A percentile compares a stretch with the other conserved stretches of the same genome.
Conservation (phyloP, 148 eudicot genomes). For the Fallopia convolvulus region DNA sequence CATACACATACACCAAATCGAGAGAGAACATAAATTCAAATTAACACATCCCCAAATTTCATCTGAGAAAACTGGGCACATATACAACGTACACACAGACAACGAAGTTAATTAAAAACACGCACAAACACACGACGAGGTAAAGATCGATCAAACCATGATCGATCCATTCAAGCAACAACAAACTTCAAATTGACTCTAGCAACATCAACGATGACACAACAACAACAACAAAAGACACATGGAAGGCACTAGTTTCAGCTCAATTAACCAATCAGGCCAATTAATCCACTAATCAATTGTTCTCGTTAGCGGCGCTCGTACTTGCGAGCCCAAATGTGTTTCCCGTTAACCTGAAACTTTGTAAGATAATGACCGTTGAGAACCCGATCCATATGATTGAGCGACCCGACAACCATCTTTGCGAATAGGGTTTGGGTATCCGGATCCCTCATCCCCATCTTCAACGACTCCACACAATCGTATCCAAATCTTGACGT, state of each 20-base stretch:
- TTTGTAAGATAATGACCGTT: slow-evolving; percentile 4
- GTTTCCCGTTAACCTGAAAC: background rate
- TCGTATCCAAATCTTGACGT: slow-evolving; percentile 11
- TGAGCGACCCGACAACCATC: background rate
- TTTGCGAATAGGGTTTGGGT: slow-evolving; percentile 2
- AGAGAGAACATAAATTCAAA: too few species aligned
- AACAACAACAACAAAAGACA: background rate
- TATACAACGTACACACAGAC: too few species aligned
- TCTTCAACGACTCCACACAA: background rate
- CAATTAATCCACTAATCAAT: background rate
- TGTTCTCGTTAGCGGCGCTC: background rate
- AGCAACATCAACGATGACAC: background rate
- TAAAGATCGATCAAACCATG: too few species aligned
- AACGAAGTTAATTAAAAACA: too few species aligned
- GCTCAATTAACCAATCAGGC: background rate
- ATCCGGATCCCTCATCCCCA: background rate
- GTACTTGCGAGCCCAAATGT: slow-evolving; percentile 5
- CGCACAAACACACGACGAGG: too few species aligned
- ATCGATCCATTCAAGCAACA: too few species aligned
- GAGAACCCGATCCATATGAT: background rate
- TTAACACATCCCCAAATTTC: too few species aligned
- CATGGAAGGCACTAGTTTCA: background rate
- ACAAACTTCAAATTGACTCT: background rate
- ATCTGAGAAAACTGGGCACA: too few species aligned
- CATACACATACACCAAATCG: too few species aligned